These are phyloP conservation scores for Aspergillus carbonarius DNA, from an alignment of 2,329 filamentous ascomycete species.

Conservation along the genomic window DNA sequence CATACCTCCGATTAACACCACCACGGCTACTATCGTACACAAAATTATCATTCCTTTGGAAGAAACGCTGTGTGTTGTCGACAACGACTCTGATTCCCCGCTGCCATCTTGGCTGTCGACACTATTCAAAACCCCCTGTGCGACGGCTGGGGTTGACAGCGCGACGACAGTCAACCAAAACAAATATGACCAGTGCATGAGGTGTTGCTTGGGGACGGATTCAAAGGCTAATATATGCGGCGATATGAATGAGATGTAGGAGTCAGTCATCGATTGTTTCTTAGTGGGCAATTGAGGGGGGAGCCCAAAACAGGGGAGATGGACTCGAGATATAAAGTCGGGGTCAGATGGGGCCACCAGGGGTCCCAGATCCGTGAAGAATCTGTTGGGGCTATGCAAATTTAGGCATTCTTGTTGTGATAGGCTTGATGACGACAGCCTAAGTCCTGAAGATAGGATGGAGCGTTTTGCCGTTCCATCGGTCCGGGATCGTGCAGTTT, in stretches of 20 bases:
- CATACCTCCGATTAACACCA: conserved; percentile 22
- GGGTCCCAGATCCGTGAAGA: not conserved
- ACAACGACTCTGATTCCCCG: conserved; percentile 12
- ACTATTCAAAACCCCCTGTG: conserved; percentile 16
- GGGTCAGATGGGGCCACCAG: not conserved
- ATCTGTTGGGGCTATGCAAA: not conserved
- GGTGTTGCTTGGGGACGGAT: not conserved
- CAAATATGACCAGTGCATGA: conserved; percentile 5
- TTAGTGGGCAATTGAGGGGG: not conserved
- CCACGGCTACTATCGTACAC: conserved; percentile 20
- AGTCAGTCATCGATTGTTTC: not conserved
- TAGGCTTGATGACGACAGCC: not conserved
- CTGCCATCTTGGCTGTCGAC: conserved; percentile 13
- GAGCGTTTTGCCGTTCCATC: not conserved
- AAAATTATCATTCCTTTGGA: conserved; percentile 21
- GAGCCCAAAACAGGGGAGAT: not conserved
- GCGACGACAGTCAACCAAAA: conserved; percentile 4
- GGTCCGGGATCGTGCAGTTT: not conserved
- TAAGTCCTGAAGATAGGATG: not conserved
- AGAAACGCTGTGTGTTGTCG: conserved; percentile 11
- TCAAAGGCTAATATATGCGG: too few species aligned
- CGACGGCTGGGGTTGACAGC: conserved; percentile 10
- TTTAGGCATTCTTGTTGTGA: not conserved
- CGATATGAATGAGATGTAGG: not conserved
- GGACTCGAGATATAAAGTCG: not conserved